Base-by-base conservation (phyloP, 2,329 filamentous ascomycete genomes). In the Tetracladium maxilliforme region DNA sequence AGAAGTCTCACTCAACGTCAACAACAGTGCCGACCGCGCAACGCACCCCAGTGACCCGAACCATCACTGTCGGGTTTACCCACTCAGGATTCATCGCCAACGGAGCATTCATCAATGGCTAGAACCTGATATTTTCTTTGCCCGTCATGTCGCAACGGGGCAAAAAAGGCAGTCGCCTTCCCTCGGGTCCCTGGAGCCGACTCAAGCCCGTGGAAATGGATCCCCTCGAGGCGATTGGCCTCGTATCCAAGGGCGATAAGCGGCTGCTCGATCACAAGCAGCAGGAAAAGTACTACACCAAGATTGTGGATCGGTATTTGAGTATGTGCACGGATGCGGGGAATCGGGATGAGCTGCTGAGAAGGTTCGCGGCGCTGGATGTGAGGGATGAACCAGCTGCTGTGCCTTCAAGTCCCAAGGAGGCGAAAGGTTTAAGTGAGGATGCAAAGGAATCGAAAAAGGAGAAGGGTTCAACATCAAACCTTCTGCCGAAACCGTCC, bases 161-260 rank as follows among this genome's bases (percentile, higher is more conserved):
- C n/a, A n/a, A n/a, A n/a, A n/a, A n/a, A n/a, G n/a, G 25, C 13
- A 42, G 44, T 36, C 49, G 55, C 31, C 42, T 49, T 19, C 41
- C 47, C 20, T 67, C 70, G 23, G 62, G 63, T 25, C 61, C 68
- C 36, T 81, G 76, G 71, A 69, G 66, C 31, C 64, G 79, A 34
- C 56, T 92, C 34, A 84, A 78, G 47, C 76, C 80, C 9, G 64
- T 75, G 31, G 69, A 76, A 22, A 56, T 71, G 29, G 84, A 94
- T 47, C 70, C 80, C 10, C 58, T 95, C 15, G 80, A 92, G 38
- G 66, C 61, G 31, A 78, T 92, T 37, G 86, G 87, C 3, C 63
- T 93, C 35, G 82, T 82, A 5, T 93, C 84, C 3, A 94, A 93
- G 45, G 87, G 87, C 26, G 87, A 95, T 49, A 79, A 64, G 23